phyloP scores from a whole-genome alignment of 2,329 filamentous ascomycete species.

The Penicillium sp. region DNA sequence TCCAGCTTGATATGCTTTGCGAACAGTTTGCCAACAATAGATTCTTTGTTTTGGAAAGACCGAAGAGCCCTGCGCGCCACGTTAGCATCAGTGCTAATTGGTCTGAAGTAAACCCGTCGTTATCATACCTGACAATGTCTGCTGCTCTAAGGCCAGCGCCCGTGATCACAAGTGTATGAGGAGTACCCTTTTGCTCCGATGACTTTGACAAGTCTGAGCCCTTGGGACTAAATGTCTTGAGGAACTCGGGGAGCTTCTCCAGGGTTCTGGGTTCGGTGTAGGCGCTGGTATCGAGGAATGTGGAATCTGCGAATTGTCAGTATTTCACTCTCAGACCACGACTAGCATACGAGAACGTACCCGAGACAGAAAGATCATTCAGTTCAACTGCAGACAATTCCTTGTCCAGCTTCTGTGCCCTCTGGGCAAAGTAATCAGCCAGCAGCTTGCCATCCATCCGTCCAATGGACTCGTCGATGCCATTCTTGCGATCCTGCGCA shows the following conservation, averaged over 20 bases:
- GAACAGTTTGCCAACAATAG: constrained; percentile 84
- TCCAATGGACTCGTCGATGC: constrained; percentile 76
- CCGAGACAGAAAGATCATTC: constrained; percentile 76
- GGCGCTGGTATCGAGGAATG: constrained; percentile 76
- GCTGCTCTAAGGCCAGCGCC: constrained; percentile 82
- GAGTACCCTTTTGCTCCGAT: constrained; percentile 67
- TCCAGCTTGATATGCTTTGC: constrained; percentile 97
- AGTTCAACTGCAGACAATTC: constrained; percentile 83
- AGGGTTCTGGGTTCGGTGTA: constrained; percentile 68
- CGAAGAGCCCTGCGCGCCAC: constrained; percentile 60
- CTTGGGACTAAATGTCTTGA: constrained; percentile 63
- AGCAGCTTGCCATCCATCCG: constrained; percentile 81
- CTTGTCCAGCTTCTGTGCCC: constrained; percentile 73
- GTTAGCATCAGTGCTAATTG: constrained; percentile 5
- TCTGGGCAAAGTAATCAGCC: constrained; percentile 81
- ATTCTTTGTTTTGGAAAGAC: constrained; percentile 76
- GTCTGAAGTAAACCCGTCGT: not conserved
- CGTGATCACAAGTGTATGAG: constrained; percentile 87
- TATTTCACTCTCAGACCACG: not conserved
- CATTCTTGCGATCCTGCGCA: constrained; percentile 62
- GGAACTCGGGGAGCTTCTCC: constrained; percentile 73
- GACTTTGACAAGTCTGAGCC: constrained; percentile 62
- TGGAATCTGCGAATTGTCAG: constrained; percentile 55
- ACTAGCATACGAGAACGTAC: constrained; percentile 47
- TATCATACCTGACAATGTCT: constrained; percentile 69